phyloP scores from a whole-genome alignment of 352 stramenopile genomes.

The Pythium monospermum region DNA sequence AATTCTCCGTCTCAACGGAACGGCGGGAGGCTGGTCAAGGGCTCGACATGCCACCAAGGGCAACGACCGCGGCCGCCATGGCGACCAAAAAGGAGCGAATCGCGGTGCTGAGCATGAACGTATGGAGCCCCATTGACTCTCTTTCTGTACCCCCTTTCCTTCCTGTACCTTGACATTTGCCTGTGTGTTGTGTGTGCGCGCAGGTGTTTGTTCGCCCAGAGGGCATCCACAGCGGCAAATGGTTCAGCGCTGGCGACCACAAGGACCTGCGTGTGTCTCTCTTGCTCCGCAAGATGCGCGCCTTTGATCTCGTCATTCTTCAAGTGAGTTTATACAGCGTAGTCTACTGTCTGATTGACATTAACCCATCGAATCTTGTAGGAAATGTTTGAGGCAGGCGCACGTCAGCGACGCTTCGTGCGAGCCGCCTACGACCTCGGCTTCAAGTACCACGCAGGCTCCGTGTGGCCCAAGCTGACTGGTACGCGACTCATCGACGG shows the following conservation, averaged over 20 bases:
- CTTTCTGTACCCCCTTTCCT: too few species aligned
- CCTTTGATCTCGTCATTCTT: conserved; percentile 71
- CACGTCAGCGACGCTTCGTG: conserved; percentile 52
- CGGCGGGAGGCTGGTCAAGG: neutral
- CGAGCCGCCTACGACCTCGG: conserved; percentile 46
- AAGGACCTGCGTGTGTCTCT: conserved; percentile 68
- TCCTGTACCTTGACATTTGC: neutral
- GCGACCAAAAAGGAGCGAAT: conserved; percentile 39
- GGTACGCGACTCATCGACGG: conserved; percentile 64
- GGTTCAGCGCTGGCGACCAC: conserved; percentile 63
- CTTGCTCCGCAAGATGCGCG: conserved; percentile 63
- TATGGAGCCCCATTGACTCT: conserved; percentile 21
- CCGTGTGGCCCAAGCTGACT: conserved; percentile 52
- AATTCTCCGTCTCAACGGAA: neutral
- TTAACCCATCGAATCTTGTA: conserved; percentile 8
- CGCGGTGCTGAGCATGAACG: conserved; percentile 66
- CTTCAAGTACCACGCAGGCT: conserved; percentile 73
- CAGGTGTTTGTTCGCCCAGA: conserved; percentile 76
- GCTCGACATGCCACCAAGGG: too few species aligned
- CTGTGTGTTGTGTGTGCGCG: neutral
- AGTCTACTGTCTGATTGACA: too few species aligned
- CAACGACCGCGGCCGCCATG: neutral
- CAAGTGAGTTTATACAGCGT: conserved; percentile 26
- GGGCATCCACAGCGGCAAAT: conserved; percentile 69
- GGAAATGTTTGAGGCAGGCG: conserved; percentile 76